These are phyloP conservation scores for Tetrapisispora arboricola DNA, from an alignment of 805 yeast species.

Conservation along the genomic window DNA sequence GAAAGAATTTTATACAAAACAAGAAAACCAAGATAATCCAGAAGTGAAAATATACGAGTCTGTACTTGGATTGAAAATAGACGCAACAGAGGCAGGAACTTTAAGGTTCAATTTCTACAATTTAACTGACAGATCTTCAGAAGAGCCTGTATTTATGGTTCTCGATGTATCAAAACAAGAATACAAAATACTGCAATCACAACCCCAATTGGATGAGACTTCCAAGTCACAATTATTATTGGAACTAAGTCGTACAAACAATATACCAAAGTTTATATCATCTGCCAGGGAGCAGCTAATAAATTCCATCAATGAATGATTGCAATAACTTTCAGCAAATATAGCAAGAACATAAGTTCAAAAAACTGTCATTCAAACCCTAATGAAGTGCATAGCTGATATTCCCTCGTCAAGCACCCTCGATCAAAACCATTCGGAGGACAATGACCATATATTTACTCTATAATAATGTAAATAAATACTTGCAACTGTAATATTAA, in stretches of 20 bases:
- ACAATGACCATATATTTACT: no score
- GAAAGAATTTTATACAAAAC: slow-evolving; percentile 31
- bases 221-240: not conserved
- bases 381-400: no score
- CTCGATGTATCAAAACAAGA: slow-evolving; percentile 37
- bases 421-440: no score
- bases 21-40: slow-evolving; percentile 39
- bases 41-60: slow-evolving; percentile 44
- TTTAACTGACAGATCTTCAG: slow-evolving; percentile 22
- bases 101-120: slow-evolving; percentile 41
- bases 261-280: not conserved
- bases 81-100: slow-evolving; percentile 38
- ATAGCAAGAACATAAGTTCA: no score
- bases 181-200: slow-evolving; percentile 30
- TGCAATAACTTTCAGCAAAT: no score
- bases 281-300: not conserved
- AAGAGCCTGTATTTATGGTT: slow-evolving; percentile 34
- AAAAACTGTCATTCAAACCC: no score
- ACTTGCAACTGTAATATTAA: no score
- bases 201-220: slow-evolving; percentile 29
- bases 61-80: slow-evolving; percentile 45
- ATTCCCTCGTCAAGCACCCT: no score
- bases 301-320: not conserved
- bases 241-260: not conserved
- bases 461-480: no score